phyloP scores from a whole-genome alignment of 805 yeast genomes.

The Ogataea minuta region DNA sequence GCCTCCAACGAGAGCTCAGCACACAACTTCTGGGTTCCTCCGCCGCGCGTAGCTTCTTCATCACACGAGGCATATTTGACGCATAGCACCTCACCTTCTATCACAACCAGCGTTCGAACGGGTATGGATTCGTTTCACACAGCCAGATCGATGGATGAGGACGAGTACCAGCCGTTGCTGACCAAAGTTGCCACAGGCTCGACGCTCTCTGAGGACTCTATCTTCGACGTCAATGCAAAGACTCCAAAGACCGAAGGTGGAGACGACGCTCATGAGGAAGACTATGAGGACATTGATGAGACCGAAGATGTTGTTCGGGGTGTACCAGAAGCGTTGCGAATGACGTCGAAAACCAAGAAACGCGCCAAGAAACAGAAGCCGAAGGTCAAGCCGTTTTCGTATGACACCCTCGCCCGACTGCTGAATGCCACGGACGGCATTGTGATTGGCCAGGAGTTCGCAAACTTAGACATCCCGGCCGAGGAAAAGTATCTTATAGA shows the following conservation, averaged over 20 bases:
- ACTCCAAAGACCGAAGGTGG: neutral
- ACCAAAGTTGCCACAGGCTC: slow-evolving; percentile 14
- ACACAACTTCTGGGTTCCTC: neutral
- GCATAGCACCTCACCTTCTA: slow-evolving; percentile 10
- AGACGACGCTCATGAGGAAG: slow-evolving; percentile 13
- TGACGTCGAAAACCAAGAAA: slow-evolving; percentile 5
- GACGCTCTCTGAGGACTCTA: slow-evolving; percentile 17
- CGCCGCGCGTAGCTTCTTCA: neutral
- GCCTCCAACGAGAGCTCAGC: slow-evolving; percentile 8
- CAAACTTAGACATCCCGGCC: slow-evolving; percentile 65
- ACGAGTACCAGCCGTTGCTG: slow-evolving; percentile 1
- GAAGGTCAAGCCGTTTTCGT: slow-evolving; percentile 34
- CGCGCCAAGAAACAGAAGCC: slow-evolving; percentile 22
- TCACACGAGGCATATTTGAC: neutral
- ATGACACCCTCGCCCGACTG: slow-evolving; percentile 47
- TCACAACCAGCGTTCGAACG: slow-evolving; percentile 19
- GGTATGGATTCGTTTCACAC: slow-evolving; percentile 29
- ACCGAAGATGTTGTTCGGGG: slow-evolving; percentile 17
- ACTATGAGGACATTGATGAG: slow-evolving; percentile 23
- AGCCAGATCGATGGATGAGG: slow-evolving; percentile 14
- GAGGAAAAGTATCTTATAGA: slow-evolving; percentile 81
- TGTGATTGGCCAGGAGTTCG: slow-evolving; percentile 67
- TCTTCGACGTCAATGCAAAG: slow-evolving; percentile 14
- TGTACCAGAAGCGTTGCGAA: slow-evolving; percentile 1
- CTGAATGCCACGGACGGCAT: slow-evolving; percentile 60